Base-by-base conservation (phyloP, 2,329 filamentous ascomycete genomes). In the Claviceps cyperi region DNA sequence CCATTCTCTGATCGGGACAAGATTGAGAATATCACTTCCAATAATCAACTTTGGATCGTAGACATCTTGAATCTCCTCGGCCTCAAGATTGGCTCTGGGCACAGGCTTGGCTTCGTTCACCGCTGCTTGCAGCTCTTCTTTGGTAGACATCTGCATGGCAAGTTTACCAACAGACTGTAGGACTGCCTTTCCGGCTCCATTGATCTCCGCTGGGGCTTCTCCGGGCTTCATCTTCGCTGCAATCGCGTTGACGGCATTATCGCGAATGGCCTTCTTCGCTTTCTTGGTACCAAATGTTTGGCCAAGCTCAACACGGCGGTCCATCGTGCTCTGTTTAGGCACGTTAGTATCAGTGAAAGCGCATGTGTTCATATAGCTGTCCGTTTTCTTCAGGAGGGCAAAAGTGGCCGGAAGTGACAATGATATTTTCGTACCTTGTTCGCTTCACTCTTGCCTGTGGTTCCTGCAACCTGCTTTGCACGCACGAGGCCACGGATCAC, bases 221-320 rank as follows among this genome's bases (percentile, higher is more conserved):
- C 64, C 60, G 38, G 56, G 48, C 50, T 57, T 62, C 54, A 62
- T 67, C 59, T 64, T 62, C 41, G 71, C 65, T 41, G 66, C 68
- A 57, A 91, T 87, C 17, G 84, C 83, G 60, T 90, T 89, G 58
- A 85, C 75, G 2, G 80, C 80, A 55, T 77, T 73, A 50, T 81
- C 77, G 28, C 75, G 73, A 57, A 92, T 80, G 1, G 80, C 83
- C 68, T 90, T 91, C 72, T 82, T 84, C 21, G 86, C 84, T 67
- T 90, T 91, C 70, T 86, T 89, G 24, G 86, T 91, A 63, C 87
- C 87, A 60, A 94, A 94, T 35, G 83, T 80, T 58, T 85, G 76
- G 40, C 84, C 85, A 13, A 94, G 78, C 2, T 82, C 78, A 57
- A 80, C 82, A 57, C 78, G 78, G 60, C 77, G 76, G 28, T 83